These are phyloP conservation scores for Colletotrichum spinosum DNA, from an alignment of 2,329 filamentous ascomycete species.

Conservation along the genomic window DNA sequence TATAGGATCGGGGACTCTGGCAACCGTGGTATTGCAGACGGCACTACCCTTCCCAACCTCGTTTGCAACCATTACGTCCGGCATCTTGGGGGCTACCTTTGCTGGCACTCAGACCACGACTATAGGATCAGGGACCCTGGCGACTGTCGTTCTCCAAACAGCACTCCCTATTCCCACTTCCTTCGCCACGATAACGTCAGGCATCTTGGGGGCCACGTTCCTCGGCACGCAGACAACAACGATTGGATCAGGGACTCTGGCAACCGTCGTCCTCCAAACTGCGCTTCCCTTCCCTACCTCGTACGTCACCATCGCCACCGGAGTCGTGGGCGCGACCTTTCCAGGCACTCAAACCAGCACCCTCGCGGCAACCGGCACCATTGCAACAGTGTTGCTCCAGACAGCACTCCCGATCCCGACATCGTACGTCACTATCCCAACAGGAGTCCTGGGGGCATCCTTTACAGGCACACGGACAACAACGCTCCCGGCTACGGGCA, in stretches of 20 bases:
- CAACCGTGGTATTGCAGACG: constrained; percentile 12
- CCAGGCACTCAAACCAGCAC: constrained; percentile 6
- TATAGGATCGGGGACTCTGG: not conserved
- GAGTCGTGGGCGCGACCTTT: constrained; percentile 6
- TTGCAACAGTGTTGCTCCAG: constrained; percentile 14
- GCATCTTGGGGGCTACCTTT: constrained; percentile 11
- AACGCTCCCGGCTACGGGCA: not conserved
- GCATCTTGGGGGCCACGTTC: constrained; percentile 10
- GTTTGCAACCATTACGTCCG: constrained; percentile 18
- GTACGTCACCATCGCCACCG: constrained; percentile 9
- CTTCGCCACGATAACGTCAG: constrained; percentile 13
- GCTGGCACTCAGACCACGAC: constrained; percentile 16
- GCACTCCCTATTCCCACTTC: constrained; percentile 15
- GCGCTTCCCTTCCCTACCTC: constrained; percentile 5
- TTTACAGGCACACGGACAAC: constrained; percentile 14
- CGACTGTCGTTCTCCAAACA: constrained; percentile 15
- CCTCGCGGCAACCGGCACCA: not conserved
- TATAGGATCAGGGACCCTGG: constrained; percentile 3
- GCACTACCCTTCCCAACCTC: constrained; percentile 22
- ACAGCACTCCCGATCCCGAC: constrained; percentile 11
- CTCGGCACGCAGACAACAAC: constrained; percentile 18
- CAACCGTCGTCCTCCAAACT: constrained; percentile 17
- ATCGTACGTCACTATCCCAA: constrained; percentile 9
- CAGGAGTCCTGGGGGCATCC: not conserved
- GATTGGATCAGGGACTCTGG: not conserved